A percentile compares a stretch with the other conserved stretches of the same genome.
Evolutionary conservation across 2,329 filamentous ascomycete species (phyloP).

Genomic region (Cadophora sp.): DNA sequence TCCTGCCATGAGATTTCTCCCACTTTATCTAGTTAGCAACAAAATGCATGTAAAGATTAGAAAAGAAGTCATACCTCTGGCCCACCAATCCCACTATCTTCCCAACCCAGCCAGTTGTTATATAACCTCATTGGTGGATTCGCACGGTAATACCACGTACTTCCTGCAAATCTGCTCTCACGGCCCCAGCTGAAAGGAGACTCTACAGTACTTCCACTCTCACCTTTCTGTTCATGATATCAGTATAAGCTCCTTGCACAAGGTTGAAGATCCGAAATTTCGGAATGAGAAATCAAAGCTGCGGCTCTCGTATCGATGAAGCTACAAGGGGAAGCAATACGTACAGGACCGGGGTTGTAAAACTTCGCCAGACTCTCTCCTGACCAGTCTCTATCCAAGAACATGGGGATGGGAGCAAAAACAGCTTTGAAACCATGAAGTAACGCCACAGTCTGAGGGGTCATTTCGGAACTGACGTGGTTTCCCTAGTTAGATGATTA

Average conservation of each 20-base stretch:
- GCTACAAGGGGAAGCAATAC: not conserved
- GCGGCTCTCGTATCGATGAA: not conserved
- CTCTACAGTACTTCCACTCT: conserved; percentile 56
- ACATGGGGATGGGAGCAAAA: conserved; percentile 79
- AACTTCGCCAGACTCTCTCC: conserved; percentile 59
- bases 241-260: not conserved
- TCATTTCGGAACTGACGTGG: conserved; percentile 84
- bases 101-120: conserved; percentile 69
- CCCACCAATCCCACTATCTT: conserved; percentile 62
- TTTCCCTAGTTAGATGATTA: conserved; percentile 52
- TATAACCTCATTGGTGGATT: conserved; percentile 63
- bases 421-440: conserved; percentile 82
- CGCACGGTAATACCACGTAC: conserved; percentile 67
- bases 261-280: not conserved
- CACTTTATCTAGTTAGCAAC: conserved; percentile 47
- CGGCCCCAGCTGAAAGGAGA: conserved; percentile 66
- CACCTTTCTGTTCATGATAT: conserved; percentile 48
- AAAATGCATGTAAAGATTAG: not conserved
- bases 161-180: conserved; percentile 63
- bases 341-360: conserved; percentile 63
- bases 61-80: conserved; percentile 40
- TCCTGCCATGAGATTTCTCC: conserved; percentile 62
- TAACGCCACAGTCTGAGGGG: conserved; percentile 73
- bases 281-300: not conserved
- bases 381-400: conserved; percentile 77